phyloP scores from a whole-genome alignment of 2,329 filamentous ascomycete genomes.

The Apiospora malaysiana region DNA sequence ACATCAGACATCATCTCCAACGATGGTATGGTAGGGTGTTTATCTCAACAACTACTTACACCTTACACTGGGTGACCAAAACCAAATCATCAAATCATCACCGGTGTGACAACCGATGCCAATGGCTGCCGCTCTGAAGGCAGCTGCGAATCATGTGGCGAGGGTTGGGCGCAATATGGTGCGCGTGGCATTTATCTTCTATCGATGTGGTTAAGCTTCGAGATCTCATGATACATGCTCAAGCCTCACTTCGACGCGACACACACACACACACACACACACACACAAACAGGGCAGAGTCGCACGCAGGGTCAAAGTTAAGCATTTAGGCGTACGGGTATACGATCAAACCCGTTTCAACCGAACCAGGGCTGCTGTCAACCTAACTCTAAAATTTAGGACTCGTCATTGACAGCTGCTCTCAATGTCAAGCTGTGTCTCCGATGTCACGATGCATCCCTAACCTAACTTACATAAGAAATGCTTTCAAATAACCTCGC shows the following conservation, averaged over 20 bases:
- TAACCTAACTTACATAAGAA: not conserved
- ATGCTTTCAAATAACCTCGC: not conserved
- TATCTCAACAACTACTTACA: not conserved
- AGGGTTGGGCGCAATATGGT: not conserved
- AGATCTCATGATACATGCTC: not conserved
- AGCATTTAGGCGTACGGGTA: not conserved
- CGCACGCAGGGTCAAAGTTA: not conserved
- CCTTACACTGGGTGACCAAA: not conserved
- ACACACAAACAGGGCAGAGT: too few species aligned
- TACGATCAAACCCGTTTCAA: not conserved
- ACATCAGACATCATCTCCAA: not conserved
- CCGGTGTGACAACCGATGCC: not conserved
- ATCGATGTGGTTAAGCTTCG: not conserved
- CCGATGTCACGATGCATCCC: not conserved
- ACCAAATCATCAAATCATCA: not conserved
- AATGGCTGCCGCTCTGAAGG: not conserved
- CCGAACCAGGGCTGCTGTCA: not conserved
- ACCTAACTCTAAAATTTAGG: not conserved
- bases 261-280: too few species aligned
- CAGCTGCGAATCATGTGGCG: not conserved
- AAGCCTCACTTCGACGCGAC: not conserved
- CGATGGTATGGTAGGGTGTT: not conserved
- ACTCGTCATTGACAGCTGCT: slow-evolving; percentile 10
- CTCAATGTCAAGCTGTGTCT: not conserved
- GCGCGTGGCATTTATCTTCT: not conserved